phyloP scores from a whole-genome alignment of 2,329 filamentous ascomycete genomes.

The Sphaerulina vaccinii region DNA sequence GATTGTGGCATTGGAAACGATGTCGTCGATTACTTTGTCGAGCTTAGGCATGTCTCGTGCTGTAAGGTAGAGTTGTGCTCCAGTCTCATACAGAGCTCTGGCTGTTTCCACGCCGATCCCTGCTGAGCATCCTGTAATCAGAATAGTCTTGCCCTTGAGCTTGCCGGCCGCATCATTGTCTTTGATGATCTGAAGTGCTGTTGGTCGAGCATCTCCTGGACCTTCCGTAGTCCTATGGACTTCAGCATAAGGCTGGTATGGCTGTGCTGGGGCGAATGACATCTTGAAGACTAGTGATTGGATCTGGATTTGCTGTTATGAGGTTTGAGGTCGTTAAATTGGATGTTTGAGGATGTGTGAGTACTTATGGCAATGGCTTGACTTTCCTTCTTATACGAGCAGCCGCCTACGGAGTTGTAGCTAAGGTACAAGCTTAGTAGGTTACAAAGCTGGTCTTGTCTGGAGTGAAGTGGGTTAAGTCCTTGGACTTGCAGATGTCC shows the following conservation, averaged over 20 bases:
- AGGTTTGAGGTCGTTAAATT: neutral
- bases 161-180: conserved; percentile 36
- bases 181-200: conserved; percentile 30
- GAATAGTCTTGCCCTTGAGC: conserved; percentile 39
- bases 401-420: too few species aligned
- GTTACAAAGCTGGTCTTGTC: too few species aligned
- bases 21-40: conserved; percentile 33
- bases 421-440: too few species aligned
- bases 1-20: conserved; percentile 27
- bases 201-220: conserved; percentile 33
- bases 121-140: conserved; percentile 48
- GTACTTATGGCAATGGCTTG: too few species aligned
- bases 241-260: conserved; percentile 31
- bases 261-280: conserved; percentile 26
- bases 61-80: conserved; percentile 47
- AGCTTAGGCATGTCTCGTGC: conserved; percentile 46
- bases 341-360: too few species aligned
- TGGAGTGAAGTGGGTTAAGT: too few species aligned
- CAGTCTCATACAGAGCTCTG: conserved; percentile 46
- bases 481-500: too few species aligned
- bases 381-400: too few species aligned
- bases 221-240: conserved; percentile 25
- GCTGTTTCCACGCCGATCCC: conserved; percentile 50
- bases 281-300: conserved; percentile 17
- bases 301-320: neutral